Evolutionary conservation across 148 eudicot species (phyloP), one percentile per base, ranked within the genome.

Genomic region (Rhododendron mucronatum): DNA sequence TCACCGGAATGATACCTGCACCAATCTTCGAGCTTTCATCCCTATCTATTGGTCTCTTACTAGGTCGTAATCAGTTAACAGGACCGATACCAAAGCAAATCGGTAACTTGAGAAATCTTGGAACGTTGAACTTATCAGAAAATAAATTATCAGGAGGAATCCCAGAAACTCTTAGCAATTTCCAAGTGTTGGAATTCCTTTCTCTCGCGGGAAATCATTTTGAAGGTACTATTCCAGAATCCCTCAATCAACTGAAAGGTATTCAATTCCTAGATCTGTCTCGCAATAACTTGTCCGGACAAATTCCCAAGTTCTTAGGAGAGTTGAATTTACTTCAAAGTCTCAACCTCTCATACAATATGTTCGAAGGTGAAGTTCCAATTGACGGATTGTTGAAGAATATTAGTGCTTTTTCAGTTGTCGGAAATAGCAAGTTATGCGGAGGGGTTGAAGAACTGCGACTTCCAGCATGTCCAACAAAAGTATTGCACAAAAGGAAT

Each of bases 351-450:
- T 88, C 90, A 2, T 30, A 45, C 59, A 88, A 86, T 41, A 30
- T 3, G 11, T 51, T 88, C 10, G 86, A 86, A 15, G 88, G 90
- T 20, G 82, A 88, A 15, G 79, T 88, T 48, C 86, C 86, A n/a
- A 73, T 1, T 16, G 78, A 71, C 39, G 90, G 90, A 5, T 39
- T 86, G 7, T 88, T 88, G 75, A 33, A 0, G 11, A 86, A 88
- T 4, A 2, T n/a, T 10, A 86, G 41, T 35, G 81, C 26, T 0
- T 55, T 88, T 48, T 88, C 86, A 45, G 30, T 88, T 15, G 41
- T 35, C 1, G 84, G 82, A n/a, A 88, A 88, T 80, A 23, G 8
- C 5, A 73, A 79, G n/a, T 88, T 88, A 0, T 88, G 90, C 67
- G 86, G 88, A 53, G 90, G 90, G 8, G 78, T 71, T 4, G 9